Percentiles rank a stretch among this genome's conserved stretches.
phyloP scores from a whole-genome alignment of 257 asterid genomes.

The Scutellaria galericulata region DNA sequence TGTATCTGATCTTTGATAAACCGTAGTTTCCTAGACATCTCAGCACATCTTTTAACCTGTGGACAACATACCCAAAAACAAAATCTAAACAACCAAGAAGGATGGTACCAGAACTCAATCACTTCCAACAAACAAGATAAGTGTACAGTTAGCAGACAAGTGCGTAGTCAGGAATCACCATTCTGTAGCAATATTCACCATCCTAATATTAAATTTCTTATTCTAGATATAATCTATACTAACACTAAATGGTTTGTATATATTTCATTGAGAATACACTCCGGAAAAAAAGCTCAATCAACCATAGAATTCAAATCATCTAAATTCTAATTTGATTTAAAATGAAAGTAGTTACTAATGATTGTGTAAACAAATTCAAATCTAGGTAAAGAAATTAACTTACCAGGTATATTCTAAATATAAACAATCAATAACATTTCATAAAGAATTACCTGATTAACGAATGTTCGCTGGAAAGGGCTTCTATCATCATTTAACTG shows the following conservation, averaged over 20 bases:
- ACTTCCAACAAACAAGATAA: constrained; percentile 26
- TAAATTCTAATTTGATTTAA: background rate
- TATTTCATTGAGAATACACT: background rate
- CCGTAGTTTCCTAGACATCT: constrained; percentile 93
- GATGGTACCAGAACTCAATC: constrained; percentile 20
- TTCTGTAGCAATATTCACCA: background rate
- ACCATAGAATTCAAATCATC: constrained; percentile 22
- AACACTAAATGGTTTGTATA: constrained; percentile 11
- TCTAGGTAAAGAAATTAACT: constrained; percentile 17
- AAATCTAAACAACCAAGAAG: constrained; percentile 34
- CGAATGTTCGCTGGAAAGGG: constrained; percentile 93
- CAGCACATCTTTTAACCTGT: constrained; percentile 98
- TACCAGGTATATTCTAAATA: background rate
- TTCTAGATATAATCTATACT: background rate
- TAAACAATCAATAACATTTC: constrained; percentile 25
- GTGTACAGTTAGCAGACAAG: constrained; percentile 21
- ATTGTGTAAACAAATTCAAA: constrained; percentile 11
- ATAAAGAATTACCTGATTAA: constrained; percentile 70
- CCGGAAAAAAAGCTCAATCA: background rate
- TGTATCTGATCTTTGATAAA: constrained; percentile 92
- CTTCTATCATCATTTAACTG: constrained; percentile 92
- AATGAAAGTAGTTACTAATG: constrained; percentile 4
- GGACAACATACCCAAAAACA: constrained; percentile 26
- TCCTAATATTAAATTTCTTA: background rate
- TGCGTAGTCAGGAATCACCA: background rate